Evolutionary conservation across 345 rosid genomes (phyloP).

Genomic region (Lepidium aucheri): DNA sequence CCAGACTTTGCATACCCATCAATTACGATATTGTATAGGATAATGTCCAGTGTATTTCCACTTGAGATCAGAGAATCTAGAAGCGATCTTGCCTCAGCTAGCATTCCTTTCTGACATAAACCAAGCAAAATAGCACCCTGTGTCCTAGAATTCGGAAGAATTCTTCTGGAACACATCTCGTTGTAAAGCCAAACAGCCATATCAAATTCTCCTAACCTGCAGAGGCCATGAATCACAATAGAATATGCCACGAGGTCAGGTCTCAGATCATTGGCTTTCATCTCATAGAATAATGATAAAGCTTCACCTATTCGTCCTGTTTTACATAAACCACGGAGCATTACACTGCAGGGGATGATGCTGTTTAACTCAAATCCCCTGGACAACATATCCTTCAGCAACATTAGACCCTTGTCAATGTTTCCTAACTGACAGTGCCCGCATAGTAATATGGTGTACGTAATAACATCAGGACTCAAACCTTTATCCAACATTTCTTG

Average conservation of each 20-base stretch:
- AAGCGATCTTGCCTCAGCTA: constrained; percentile 45
- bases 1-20: constrained; percentile 57
- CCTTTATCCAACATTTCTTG: constrained; percentile 42
- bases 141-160: constrained; percentile 39
- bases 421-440: constrained; percentile 56
- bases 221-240: constrained; percentile 60
- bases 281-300: constrained; percentile 35
- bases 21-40: constrained; percentile 62
- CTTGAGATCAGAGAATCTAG: constrained; percentile 40
- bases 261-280: constrained; percentile 42
- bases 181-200: constrained; percentile 44
- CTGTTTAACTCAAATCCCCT: constrained; percentile 36
- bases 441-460: constrained; percentile 45
- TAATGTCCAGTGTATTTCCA: constrained; percentile 31
- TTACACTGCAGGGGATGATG: constrained; percentile 42
- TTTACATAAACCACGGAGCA: constrained; percentile 68
- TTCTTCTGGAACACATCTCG: constrained; percentile 42
- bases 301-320: constrained; percentile 45
- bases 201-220: constrained; percentile 57
- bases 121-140: constrained; percentile 47
- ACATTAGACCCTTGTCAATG: constrained; percentile 43
- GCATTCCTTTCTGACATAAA: constrained; percentile 46
- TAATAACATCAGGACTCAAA: constrained; percentile 47
- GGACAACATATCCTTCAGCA: constrained; percentile 51
- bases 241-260: constrained; percentile 61